Evolutionary conservation across 345 rosid species (phyloP).

Genomic region (Toxicodendron radicans): DNA sequence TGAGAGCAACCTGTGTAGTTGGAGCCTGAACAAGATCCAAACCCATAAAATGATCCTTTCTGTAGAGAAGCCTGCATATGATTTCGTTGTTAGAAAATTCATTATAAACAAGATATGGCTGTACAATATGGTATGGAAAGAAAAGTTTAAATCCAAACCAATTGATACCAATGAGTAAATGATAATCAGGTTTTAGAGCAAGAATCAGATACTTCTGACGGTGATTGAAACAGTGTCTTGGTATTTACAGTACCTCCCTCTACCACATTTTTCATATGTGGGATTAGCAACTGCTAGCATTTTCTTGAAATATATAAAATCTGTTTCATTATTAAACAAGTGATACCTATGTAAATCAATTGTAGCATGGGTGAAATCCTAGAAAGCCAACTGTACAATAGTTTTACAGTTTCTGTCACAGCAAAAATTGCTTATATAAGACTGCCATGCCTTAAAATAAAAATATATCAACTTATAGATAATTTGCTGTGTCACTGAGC

Average conservation of each 20-base stretch:
- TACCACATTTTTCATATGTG: neutral
- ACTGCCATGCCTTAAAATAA: neutral
- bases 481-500: neutral
- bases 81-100: slow-evolving; percentile 24
- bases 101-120: neutral
- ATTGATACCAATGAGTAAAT: neutral
- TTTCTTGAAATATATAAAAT: neutral
- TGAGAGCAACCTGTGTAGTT: slow-evolving; percentile 40
- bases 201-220: neutral
- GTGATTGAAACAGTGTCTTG: neutral
- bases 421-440: neutral
- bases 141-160: neutral
- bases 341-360: neutral
- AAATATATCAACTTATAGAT: neutral
- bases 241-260: neutral
- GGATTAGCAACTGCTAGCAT: neutral
- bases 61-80: slow-evolving; percentile 46
- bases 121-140: neutral
- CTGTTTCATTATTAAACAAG: neutral
- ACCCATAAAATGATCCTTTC: slow-evolving; percentile 37
- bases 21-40: slow-evolving; percentile 44
- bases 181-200: neutral
- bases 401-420: neutral
- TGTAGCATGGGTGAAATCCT: neutral
- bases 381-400: neutral